Percentiles rank a stretch among this genome's conserved stretches.
Evolutionary conservation across 495 filamentous ascomycete genomes (phyloP).

Genomic region (Xylaria castorea): DNA sequence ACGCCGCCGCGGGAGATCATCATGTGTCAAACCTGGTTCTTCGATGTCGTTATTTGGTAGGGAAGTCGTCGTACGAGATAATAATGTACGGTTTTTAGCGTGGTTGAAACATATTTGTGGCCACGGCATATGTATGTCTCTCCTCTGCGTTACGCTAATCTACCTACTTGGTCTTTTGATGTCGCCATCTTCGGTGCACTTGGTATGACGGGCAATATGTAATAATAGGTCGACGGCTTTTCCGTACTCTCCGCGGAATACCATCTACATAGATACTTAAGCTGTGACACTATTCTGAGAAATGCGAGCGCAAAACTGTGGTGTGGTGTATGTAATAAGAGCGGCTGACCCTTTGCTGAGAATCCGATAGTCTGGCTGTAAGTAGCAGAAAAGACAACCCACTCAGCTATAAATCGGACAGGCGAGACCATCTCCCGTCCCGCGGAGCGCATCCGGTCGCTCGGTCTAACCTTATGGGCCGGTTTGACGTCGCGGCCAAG

Average conservation of each 20-base stretch:
- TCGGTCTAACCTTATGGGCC: neutral
- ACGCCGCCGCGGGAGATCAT: slow-evolving; percentile 16
- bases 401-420: slow-evolving; percentile 1
- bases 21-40: neutral
- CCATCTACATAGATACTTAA: neutral
- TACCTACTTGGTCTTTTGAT: slow-evolving; percentile 4
- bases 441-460: slow-evolving; percentile 18
- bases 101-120: neutral
- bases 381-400: neutral
- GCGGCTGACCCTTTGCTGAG: slow-evolving; percentile 1
- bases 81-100: neutral
- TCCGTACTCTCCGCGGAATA: neutral
- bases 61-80: too few species aligned
- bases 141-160: slow-evolving; percentile 4
- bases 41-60: neutral
- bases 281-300: neutral
- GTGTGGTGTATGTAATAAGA: neutral
- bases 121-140: neutral
- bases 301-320: neutral
- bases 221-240: slow-evolving; percentile 4
- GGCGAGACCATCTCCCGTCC: slow-evolving; percentile 15
- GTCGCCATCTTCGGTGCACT: neutral
- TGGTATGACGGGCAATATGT: slow-evolving; percentile 6
- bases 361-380: neutral
- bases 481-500: neutral